A percentile compares a stretch with the other conserved stretches of the same genome.
phyloP scores from a whole-genome alignment of 1,284 basidiomycete genomes.

The Cutaneotrichosporon cavernicola region DNA sequence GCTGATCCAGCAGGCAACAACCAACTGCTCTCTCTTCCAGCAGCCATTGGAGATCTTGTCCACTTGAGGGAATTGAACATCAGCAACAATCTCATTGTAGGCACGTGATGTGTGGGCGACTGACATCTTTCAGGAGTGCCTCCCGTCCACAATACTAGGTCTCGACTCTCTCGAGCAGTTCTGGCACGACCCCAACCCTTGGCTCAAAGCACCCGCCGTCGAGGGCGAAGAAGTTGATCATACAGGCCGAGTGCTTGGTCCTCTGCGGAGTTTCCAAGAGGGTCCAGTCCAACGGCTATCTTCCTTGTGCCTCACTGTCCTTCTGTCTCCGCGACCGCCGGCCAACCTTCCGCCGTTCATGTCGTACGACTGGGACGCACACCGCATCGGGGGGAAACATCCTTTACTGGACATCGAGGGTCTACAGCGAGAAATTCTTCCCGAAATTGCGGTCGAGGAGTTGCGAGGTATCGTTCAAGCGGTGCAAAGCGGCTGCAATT shows the following conservation, averaged over 20 bases:
- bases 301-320: conserved; percentile 39
- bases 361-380: conserved; percentile 40
- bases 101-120: conserved; percentile 14
- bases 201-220: conserved; percentile 11
- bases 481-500: conserved; percentile 25
- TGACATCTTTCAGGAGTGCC: conserved; percentile 31
- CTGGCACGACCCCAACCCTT: conserved; percentile 33
- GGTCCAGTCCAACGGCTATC: conserved; percentile 32
- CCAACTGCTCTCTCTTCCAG: conserved; percentile 41
- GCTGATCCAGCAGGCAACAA: conserved; percentile 39
- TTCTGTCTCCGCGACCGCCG: conserved; percentile 42
- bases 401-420: conserved; percentile 38
- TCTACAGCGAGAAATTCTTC: conserved; percentile 32
- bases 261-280: conserved; percentile 1
- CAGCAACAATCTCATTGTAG: conserved; percentile 48
- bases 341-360: conserved; percentile 43
- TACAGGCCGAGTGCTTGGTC: conserved; percentile 8
- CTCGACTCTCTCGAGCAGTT: conserved; percentile 35
- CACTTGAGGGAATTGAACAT: conserved; percentile 51
- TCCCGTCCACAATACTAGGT: conserved; percentile 49
- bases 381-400: conserved; percentile 24
- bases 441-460: conserved; percentile 24
- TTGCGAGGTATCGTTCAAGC: conserved; percentile 35
- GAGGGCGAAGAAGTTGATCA: background rate
- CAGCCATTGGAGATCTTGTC: conserved; percentile 47